Evolutionary conservation across 73 alveolate species (phyloP).

Genomic region (Paramecium pentaurelia): DNA sequence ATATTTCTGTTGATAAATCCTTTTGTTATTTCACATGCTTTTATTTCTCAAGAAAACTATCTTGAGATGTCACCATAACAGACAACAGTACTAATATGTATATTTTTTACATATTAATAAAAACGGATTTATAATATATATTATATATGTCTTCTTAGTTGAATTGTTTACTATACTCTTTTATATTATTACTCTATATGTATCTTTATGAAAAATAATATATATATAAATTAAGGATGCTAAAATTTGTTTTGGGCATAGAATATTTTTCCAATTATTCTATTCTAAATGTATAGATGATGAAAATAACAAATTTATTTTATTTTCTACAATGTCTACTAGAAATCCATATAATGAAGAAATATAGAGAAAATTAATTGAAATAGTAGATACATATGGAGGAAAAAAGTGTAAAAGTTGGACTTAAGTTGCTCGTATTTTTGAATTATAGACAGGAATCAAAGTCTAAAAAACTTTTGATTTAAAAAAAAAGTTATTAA

Average conservation of each 20-base stretch:
- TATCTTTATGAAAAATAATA: neutral
- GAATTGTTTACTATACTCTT: neutral
- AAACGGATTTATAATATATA: neutral
- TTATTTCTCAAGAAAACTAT: slow-evolving; percentile 2
- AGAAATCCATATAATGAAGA: neutral
- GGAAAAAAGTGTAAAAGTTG: neutral
- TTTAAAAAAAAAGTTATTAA: neutral
- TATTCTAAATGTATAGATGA: neutral
- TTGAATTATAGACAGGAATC: neutral
- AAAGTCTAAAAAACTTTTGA: neutral
- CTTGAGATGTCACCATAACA: neutral
- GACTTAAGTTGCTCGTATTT: neutral
- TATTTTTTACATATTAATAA: neutral
- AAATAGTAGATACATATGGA: neutral
- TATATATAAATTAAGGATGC: neutral
- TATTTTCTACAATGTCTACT: neutral
- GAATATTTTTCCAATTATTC: neutral
- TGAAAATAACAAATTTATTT: neutral
- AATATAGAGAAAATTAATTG: neutral
- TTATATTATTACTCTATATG: neutral
- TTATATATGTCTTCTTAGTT: neutral
- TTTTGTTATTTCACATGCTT: neutral
- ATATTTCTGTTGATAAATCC: neutral
- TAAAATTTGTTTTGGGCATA: neutral
- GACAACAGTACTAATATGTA: neutral